phyloP scores from a whole-genome alignment of 148 eudicot genomes.

The Euryodendron excelsum region DNA sequence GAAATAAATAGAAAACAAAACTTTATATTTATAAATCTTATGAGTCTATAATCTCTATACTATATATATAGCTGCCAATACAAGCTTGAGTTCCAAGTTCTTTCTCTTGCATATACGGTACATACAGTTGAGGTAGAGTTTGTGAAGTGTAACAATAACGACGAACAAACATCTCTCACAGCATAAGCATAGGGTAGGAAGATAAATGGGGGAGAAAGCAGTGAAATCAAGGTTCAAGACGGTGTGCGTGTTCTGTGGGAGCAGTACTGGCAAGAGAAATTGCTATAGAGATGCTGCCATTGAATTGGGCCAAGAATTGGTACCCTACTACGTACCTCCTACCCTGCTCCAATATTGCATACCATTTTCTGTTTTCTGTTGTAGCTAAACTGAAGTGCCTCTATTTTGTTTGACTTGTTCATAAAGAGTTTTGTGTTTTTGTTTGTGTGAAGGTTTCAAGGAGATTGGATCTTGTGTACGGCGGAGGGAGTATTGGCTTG shows the following conservation, averaged over 20 bases:
- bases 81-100: neutral
- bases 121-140: neutral
- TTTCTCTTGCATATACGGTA: too few relatives aligned
- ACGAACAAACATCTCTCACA: neutral
- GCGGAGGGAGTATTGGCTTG: slow-evolving; percentile 74
- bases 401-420: neutral
- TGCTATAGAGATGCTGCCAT: slow-evolving; percentile 51
- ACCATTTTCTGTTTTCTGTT: neutral
- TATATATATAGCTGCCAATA: slow-evolving; percentile 5
- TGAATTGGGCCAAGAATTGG: slow-evolving; percentile 54
- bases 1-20: neutral
- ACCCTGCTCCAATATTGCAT: neutral
- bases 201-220: neutral
- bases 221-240: slow-evolving; percentile 47
- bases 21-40: neutral
- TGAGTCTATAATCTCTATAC: neutral
- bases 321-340: neutral
- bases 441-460: slow-evolving; percentile 40
- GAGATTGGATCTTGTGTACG: slow-evolving; percentile 63
- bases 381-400: neutral
- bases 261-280: slow-evolving; percentile 51
- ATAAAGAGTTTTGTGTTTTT: neutral
- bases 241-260: slow-evolving; percentile 61
- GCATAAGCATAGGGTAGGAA: neutral
- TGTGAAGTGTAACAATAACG: too few relatives aligned